These are phyloP conservation scores for Combretum micranthum DNA, from an alignment of 345 rosid species.

Conservation along the genomic window DNA sequence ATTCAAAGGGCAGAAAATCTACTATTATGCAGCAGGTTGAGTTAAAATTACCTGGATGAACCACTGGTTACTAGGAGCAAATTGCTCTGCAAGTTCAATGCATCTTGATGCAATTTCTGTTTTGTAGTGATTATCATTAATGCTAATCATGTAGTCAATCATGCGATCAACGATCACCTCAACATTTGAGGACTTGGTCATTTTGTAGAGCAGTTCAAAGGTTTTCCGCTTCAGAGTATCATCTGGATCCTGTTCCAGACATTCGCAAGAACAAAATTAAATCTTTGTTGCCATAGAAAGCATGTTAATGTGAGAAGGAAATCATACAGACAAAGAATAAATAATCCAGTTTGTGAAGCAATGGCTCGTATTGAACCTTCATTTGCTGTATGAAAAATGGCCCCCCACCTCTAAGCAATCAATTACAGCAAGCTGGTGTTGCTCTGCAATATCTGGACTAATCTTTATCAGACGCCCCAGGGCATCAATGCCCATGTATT, in stretches of 20 bases:
- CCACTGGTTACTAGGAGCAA: slow-evolving; percentile 98
- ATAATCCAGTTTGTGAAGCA: too few species aligned
- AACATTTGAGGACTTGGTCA: slow-evolving; percentile 96
- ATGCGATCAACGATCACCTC: slow-evolving; percentile 97
- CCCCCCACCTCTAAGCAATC: slow-evolving; percentile 95
- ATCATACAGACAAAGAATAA: too few species aligned
- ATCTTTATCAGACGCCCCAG: slow-evolving; percentile 86
- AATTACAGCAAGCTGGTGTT: slow-evolving; percentile 95
- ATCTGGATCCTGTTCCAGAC: slow-evolving; percentile 80
- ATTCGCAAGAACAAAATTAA: not conserved
- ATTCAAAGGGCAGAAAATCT: not conserved
- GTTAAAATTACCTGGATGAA: slow-evolving; percentile 69
- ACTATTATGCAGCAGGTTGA: too few species aligned
- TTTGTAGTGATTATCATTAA: slow-evolving; percentile 92
- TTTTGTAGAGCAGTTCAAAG: slow-evolving; percentile 83
- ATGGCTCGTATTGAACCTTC: too few species aligned
- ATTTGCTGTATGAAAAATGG: slow-evolving; percentile 6
- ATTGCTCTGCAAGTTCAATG: slow-evolving; percentile 94
- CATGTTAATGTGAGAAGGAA: too few species aligned
- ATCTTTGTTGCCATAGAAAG: too few species aligned
- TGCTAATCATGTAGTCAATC: slow-evolving; percentile 96
- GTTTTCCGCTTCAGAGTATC: slow-evolving; percentile 96
- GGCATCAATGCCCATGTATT: slow-evolving; percentile 95
- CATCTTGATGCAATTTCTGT: slow-evolving; percentile 96
- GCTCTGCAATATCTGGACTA: slow-evolving; percentile 92